Conservation (phyloP, 2,329 filamentous ascomycete genomes). For the Epichloe aotearoae region DNA sequence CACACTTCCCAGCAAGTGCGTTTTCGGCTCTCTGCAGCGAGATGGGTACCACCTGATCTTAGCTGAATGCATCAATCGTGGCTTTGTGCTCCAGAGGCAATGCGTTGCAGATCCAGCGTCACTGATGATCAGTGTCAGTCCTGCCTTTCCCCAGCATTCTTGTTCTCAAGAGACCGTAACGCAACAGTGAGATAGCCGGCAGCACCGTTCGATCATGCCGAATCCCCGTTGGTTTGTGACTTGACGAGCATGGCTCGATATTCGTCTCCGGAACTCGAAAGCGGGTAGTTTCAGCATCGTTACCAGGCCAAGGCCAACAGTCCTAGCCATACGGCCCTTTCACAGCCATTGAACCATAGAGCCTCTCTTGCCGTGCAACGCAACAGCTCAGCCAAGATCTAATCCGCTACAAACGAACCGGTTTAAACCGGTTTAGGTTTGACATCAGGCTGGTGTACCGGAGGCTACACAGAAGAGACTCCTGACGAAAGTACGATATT, state of each 20-base stretch:
- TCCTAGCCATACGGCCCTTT: background rate
- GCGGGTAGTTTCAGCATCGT: background rate
- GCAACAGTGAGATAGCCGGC: background rate
- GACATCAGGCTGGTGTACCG: background rate
- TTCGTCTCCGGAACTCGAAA: background rate
- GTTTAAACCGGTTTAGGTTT: too few relatives aligned
- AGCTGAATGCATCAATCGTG: background rate
- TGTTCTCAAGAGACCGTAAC: background rate
- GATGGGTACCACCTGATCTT: conserved; percentile 4
- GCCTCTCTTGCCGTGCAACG: background rate
- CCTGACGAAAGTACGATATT: background rate
- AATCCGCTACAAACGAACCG: background rate
- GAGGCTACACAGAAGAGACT: background rate
- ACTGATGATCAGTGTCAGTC: background rate
- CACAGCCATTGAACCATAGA: background rate
- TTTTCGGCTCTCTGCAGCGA: conserved; percentile 1
- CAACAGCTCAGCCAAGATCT: background rate
- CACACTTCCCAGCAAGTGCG: background rate
- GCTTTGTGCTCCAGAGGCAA: background rate
- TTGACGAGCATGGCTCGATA: background rate
- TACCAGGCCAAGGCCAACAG: background rate
- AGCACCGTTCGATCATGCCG: background rate
- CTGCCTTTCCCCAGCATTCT: background rate
- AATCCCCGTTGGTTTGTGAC: background rate
- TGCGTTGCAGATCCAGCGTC: background rate